A percentile compares a stretch with the other conserved stretches of the same genome.
phyloP scores from a whole-genome alignment of 306 rosid species.

The Lathyrus oleraceus region DNA sequence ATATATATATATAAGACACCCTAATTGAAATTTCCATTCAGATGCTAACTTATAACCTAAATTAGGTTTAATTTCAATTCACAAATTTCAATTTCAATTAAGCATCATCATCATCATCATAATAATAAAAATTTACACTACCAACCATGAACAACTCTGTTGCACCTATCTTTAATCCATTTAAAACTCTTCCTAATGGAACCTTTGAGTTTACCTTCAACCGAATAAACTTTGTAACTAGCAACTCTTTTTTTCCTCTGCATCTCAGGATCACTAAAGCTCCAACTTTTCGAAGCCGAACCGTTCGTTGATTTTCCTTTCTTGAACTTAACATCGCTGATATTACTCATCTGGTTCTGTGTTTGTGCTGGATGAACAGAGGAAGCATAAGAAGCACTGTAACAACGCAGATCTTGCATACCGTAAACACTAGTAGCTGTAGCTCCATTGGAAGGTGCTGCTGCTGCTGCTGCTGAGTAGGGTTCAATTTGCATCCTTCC shows the following conservation, averaged over 20 bases:
- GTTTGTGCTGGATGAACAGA: conserved; percentile 53
- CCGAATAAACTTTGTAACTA: conserved; percentile 81
- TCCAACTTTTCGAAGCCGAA: conserved; percentile 66
- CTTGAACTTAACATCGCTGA: conserved; percentile 56
- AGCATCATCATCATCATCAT: neutral
- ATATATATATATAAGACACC: neutral
- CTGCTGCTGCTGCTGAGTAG: conserved; percentile 37
- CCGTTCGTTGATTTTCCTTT: conserved; percentile 77
- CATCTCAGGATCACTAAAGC: conserved; percentile 80
- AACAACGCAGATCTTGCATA: conserved; percentile 76
- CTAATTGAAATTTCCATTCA: conserved; percentile 2
- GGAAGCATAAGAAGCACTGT: conserved; percentile 86
- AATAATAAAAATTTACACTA: conserved; percentile 19
- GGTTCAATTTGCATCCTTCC: conserved; percentile 70
- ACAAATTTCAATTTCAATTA: neutral
- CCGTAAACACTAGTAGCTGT: conserved; percentile 31
- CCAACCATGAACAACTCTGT: conserved; percentile 72
- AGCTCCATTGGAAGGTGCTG: conserved; percentile 27
- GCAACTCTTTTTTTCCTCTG: conserved; percentile 95
- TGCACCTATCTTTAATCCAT: conserved; percentile 84
- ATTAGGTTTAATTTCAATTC: neutral
- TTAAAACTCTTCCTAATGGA: conserved; percentile 75
- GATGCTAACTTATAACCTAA: conserved; percentile 13
- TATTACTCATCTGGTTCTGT: conserved; percentile 43
- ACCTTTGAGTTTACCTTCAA: conserved; percentile 91